Evolutionary conservation across 129 eudicot species (phyloP).

Genomic region (Arctium minus): DNA sequence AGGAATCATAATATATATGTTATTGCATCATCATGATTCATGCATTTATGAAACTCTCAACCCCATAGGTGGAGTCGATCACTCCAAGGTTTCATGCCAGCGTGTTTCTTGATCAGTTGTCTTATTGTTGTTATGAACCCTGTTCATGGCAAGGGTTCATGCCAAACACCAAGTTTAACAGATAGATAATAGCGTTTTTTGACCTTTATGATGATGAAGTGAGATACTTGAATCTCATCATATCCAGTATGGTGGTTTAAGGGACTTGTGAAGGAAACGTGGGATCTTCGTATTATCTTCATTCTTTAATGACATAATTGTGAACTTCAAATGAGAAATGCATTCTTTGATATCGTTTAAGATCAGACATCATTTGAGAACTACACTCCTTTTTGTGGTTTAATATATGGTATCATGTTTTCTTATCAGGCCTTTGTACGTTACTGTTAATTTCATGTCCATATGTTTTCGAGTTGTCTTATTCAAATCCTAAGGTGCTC

Average conservation of each 20-base stretch:
- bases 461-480: background rate
- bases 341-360: background rate
- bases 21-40: background rate
- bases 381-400: slow-evolving; percentile 76
- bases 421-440: background rate
- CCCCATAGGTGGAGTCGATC: background rate
- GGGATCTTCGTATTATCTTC: background rate
- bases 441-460: background rate
- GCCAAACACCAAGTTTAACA: too few species aligned
- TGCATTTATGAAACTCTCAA: background rate
- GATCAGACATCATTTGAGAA: slow-evolving; percentile 36
- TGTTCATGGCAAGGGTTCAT: too few species aligned
- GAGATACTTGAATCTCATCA: background rate
- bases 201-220: background rate
- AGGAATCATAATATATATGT: background rate
- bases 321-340: background rate
- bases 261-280: background rate
- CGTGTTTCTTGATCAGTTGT: background rate
- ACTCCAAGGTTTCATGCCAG: background rate
- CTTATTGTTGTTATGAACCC: background rate
- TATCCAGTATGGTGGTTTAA: background rate
- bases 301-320: background rate
- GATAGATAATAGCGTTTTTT: too few species aligned
- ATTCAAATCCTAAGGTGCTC: background rate
- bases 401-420: slow-evolving; percentile 29